Evolutionary conservation across 768 basidiomycete species (phyloP).

Genomic region (Fomitopsis serialis): DNA sequence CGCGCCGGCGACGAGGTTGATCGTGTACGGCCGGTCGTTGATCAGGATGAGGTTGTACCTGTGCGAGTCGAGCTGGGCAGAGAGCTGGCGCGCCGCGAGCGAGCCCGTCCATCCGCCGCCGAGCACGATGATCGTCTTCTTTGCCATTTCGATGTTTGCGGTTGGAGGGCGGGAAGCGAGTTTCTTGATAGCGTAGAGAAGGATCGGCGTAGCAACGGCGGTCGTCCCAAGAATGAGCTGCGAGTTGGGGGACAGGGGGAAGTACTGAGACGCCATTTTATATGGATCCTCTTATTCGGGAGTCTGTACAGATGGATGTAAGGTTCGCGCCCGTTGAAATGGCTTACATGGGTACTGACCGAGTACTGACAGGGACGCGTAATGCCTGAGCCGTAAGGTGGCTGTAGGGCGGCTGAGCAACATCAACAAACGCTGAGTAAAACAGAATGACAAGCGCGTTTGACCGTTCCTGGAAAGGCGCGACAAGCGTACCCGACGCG

Average conservation of each 20-base stretch:
- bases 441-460: background rate
- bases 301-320: too few species aligned
- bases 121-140: slow-evolving; percentile 41
- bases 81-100: slow-evolving; percentile 40
- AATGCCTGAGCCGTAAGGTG: too few species aligned
- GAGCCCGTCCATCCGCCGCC: slow-evolving; percentile 56
- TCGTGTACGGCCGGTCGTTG: slow-evolving; percentile 42
- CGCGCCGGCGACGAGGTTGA: slow-evolving; percentile 44
- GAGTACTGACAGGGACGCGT: too few species aligned
- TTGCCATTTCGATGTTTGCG: background rate
- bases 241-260: background rate
- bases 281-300: too few species aligned
- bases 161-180: background rate
- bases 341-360: too few species aligned
- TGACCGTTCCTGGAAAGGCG: background rate
- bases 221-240: background rate
- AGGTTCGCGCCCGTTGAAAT: too few species aligned
- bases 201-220: background rate
- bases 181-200: background rate
- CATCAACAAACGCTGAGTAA: background rate
- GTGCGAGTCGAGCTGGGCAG: slow-evolving; percentile 41
- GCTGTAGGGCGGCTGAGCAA: too few species aligned
- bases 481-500: background rate
- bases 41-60: slow-evolving; percentile 52
- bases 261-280: too few species aligned